A percentile compares a stretch with the other conserved stretches of the same genome.
phyloP scores from a whole-genome alignment of 208 protist genomes.

The Trypanosoma theileri region DNA sequence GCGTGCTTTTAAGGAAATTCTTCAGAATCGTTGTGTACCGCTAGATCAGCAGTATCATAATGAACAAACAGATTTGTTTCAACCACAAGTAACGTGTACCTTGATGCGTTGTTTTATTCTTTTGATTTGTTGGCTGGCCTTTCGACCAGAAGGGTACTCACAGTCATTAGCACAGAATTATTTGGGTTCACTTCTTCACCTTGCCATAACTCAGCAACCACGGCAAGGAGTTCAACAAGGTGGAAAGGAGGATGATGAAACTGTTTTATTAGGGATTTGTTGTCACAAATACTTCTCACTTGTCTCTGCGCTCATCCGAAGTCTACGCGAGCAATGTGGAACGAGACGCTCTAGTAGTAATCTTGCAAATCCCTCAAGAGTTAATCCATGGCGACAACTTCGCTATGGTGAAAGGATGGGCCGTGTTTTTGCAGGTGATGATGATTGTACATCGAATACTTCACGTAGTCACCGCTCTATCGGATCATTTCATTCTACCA shows the following conservation, averaged over 20 bases:
- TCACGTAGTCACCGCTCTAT: conserved; percentile 16
- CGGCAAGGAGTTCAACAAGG: neutral
- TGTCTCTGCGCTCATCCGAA: conserved; percentile 3
- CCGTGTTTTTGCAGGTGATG: neutral
- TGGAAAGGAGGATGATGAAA: neutral
- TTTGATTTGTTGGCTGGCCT: conserved; percentile 29
- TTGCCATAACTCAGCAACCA: conserved; percentile 5
- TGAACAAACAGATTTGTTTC: neutral
- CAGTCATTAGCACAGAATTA: conserved; percentile 1
- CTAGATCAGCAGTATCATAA: neutral
- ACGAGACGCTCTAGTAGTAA: neutral
- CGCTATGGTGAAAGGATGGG: neutral
- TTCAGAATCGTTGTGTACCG: neutral
- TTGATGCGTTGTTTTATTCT: conserved; percentile 26
- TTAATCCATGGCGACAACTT: conserved; percentile 26
- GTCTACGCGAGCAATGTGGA: conserved; percentile 15
- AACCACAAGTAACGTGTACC: neutral
- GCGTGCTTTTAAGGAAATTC: conserved; percentile 11
- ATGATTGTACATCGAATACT: conserved; percentile 20
- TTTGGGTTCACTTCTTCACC: conserved; percentile 21
- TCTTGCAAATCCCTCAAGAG: neutral
- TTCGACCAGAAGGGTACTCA: conserved; percentile 26
- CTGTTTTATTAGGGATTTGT: conserved; percentile 9
- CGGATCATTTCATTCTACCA: neutral
- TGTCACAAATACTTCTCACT: conserved; percentile 10